Base-by-base conservation (phyloP, 1,284 basidiomycete genomes). In the Sutorius eximius region DNA sequence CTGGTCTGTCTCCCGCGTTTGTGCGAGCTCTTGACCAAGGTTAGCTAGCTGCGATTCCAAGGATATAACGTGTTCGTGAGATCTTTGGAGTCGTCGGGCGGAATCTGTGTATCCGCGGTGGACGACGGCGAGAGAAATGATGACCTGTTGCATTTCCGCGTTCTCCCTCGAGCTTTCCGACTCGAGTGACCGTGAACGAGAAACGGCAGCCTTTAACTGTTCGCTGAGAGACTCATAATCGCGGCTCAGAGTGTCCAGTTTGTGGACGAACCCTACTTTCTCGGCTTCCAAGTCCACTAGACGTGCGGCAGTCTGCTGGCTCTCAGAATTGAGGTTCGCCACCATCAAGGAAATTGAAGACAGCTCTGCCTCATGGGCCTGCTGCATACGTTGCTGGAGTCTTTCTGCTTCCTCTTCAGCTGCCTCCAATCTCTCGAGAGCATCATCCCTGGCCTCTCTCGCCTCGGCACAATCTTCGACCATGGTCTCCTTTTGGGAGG, bases 391-490 rank as follows among this genome's bases (percentile, higher is more conserved):
- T 50, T 77, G 75, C 59, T 86, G 84, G 59, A 86, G 61, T n/a
- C 61, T 66, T 59, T 89, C 89, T 15, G 81, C 64, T 42, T 78
- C 76, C n/a, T 76, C 71, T 56, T 81, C 80, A 8, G 74, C 62
- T 40, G 66, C 65, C 50, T 79, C 78, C 44, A 71, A 64, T 60
- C 64, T 66, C 52, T 67, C 65, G 50, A 84, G 65, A 5, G 87
- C 83, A 18, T 77, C 76, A 66, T 91, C 84, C 45, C 89, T 77
- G 24, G 85, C 78, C 55, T 86, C 84, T 50, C 88, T 76, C 5
- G 87, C 86, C 55, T 83, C 83, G 12, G 83, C 82, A 62, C 89
- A 91, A 63, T 91, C 89, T 59, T 90, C 87, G 0, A 91, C 80
- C 86, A 91, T 89, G 3, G 87, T 85, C 47, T 81, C 80, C 67